phyloP scores from a whole-genome alignment of 2,329 filamentous ascomycete genomes.

The Sordariomycetes sp. region DNA sequence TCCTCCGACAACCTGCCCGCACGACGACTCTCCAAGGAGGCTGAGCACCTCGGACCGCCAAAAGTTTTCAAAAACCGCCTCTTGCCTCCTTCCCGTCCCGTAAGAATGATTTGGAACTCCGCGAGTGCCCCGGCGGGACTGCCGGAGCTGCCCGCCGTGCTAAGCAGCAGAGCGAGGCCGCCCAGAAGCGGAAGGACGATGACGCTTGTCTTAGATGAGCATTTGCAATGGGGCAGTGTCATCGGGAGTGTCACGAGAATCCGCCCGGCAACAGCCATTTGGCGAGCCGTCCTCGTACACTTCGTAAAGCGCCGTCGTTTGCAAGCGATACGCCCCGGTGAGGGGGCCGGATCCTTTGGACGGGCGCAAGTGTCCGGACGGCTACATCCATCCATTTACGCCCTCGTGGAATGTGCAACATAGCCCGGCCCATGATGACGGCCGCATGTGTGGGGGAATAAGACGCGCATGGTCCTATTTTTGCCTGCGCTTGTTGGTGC shows the following conservation, averaged over 20 bases:
- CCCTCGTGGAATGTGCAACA: not conserved
- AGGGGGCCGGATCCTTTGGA: not conserved
- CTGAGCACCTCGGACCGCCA: not conserved
- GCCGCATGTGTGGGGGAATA: not conserved
- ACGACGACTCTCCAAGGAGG: not conserved
- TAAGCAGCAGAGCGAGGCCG: not conserved
- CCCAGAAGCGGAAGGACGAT: not conserved
- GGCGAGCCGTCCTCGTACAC: not conserved
- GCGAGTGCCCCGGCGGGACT: not conserved
- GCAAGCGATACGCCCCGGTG: not conserved
- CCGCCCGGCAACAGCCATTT: not conserved
- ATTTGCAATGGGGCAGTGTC: not conserved
- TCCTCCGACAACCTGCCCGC: not conserved
- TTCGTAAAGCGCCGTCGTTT: not conserved
- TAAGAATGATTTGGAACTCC: not conserved
- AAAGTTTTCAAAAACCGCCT: not conserved
- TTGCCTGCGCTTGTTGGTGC: too few species aligned
- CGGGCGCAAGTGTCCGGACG: not conserved
- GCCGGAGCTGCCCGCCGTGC: not conserved
- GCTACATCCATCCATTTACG: not conserved
- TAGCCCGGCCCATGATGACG: not conserved
- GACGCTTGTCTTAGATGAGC: not conserved
- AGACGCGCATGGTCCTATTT: not conserved
- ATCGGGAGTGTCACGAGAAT: not conserved
- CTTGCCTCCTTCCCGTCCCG: not conserved